Conservation (phyloP, 2,329 filamentous ascomycete species). For the Diaporthe ilicicola region DNA sequence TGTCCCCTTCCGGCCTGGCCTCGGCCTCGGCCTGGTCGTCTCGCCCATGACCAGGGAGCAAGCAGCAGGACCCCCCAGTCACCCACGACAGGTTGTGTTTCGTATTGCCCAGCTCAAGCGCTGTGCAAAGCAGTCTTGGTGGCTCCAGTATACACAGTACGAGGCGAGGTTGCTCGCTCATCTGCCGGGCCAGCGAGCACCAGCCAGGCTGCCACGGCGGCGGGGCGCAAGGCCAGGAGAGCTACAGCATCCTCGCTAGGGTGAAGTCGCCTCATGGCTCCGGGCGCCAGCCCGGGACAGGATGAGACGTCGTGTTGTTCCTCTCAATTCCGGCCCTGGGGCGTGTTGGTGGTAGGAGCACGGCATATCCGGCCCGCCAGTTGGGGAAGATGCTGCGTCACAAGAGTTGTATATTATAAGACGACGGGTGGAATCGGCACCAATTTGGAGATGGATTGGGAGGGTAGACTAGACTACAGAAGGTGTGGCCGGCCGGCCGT, state of each 20-base stretch:
- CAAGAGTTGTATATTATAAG: neutral
- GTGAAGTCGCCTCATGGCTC: conserved; percentile 15
- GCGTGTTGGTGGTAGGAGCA: neutral
- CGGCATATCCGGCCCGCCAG: conserved; percentile 12
- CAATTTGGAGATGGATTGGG: neutral
- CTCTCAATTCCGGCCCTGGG: neutral
- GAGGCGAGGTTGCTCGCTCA: neutral
- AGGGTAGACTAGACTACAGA: neutral
- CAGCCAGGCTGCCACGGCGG: neutral
- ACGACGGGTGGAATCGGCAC: conserved; percentile 5
- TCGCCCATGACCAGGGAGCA: neutral
- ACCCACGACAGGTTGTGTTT: neutral
- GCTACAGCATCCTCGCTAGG: conserved; percentile 12
- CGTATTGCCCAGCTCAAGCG: conserved; percentile 14
- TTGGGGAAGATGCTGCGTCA: neutral
- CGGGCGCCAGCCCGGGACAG: neutral
- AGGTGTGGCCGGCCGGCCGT: no score
- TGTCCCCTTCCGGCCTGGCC: conserved; percentile 2
- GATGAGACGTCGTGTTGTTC: neutral
- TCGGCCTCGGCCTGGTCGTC: neutral
- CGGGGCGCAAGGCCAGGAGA: conserved; percentile 10
- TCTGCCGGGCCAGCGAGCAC: neutral
- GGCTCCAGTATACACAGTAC: neutral
- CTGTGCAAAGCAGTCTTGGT: conserved; percentile 10
- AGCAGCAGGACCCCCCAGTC: no score